These are phyloP conservation scores for Yarrowia osloensis DNA, from an alignment of 805 yeast species.

Conservation along the genomic window DNA sequence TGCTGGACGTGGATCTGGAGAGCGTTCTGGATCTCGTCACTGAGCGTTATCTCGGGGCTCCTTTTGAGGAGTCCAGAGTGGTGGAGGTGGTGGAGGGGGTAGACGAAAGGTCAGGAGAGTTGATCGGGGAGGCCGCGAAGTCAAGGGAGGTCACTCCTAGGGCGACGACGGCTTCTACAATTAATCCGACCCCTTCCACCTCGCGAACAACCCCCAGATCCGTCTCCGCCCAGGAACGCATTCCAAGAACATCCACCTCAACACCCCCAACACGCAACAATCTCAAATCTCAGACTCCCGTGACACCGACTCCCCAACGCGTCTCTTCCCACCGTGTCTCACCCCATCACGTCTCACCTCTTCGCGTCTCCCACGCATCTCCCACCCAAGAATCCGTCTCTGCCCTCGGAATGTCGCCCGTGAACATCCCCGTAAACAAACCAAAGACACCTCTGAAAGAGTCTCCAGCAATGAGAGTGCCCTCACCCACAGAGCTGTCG, in stretches of 20 bases:
- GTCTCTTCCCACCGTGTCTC: background rate
- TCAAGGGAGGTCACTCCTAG: too few species aligned
- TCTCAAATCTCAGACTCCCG: too few species aligned
- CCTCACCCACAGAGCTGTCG: background rate
- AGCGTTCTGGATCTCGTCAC: background rate
- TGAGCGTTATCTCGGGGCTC: background rate
- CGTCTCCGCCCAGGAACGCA: background rate
- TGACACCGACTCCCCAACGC: background rate
- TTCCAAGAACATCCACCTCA: background rate
- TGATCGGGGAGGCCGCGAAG: too few species aligned
- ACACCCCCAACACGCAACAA: background rate
- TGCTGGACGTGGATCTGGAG: background rate
- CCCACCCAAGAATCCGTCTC: background rate
- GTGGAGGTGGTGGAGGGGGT: background rate
- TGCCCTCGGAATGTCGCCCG: background rate
- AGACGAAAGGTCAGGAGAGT: too few species aligned
- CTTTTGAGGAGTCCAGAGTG: background rate
- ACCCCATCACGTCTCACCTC: background rate
- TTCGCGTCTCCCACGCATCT: background rate
- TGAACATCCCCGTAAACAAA: background rate
- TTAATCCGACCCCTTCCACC: too few species aligned
- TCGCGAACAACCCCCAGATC: too few species aligned
- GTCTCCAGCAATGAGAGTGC: background rate
- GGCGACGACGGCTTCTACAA: too few species aligned
- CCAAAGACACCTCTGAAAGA: background rate